Base-by-base conservation (phyloP, 768 basidiomycete species). In the Pholiota conissans region DNA sequence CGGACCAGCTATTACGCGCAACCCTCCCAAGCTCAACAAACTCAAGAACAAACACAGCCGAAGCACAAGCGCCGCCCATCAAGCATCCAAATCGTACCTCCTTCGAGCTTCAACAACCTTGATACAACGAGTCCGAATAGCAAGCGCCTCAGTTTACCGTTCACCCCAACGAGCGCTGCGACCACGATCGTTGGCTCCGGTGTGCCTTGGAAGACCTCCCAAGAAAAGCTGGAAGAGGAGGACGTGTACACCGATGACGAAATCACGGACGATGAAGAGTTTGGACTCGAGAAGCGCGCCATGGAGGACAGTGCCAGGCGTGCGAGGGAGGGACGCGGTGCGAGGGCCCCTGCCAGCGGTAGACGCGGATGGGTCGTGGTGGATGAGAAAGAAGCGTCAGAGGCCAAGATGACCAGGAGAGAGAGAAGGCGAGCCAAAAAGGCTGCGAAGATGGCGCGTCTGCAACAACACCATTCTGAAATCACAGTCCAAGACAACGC, bases 101-200 rank as follows among this genome's bases (percentile, higher is more conserved):
- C 18, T 9, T 52, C 66, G 73, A 5, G 57, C 70, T 58, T 52
- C 61, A 3, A 18, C 52, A 1, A 3, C 27, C 56, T 61, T 7
- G 56, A 66, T 8, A 73, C 72, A 1, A 65, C 63, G 22, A 77
- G 76, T 8, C 64, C 68, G 51, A 56, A 63, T 20, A 72, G 65
- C 29, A 69, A 79, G 42, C 75, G 80, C 2, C 69, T 75, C 56
- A 89, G 88, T 61, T 69, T 90, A n/a, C 90, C 85, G 56, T 86
- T 89, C 71, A 82, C 84, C 0, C 86, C 88, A 0, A 76, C 76
- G 0, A 63, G 61, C 39, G 55, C 37, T 14, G 58, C 58, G 39
- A 63, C 49, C 18, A 57, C 60, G 22, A 60, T 52, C 27, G 55
- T 35, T 42, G 46, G 37, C 20, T 58, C 58, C 56, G 42, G 74